phyloP scores from a whole-genome alignment of 257 asterid species.

The Solanum appendiculatum region DNA sequence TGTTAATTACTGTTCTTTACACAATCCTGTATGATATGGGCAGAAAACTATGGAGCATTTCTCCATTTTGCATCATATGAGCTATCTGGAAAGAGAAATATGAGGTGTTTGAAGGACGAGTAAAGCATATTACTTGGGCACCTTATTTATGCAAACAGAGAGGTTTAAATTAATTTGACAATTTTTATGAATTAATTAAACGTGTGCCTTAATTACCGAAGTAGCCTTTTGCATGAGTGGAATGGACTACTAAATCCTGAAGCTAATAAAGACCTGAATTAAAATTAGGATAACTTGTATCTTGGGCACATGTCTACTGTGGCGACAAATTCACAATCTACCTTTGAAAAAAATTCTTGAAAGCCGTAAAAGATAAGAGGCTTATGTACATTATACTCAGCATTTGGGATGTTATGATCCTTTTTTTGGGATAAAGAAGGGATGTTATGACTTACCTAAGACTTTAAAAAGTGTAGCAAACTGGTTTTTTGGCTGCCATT shows the following conservation, averaged over 20 bases:
- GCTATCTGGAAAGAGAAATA: neutral
- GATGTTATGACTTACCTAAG: neutral
- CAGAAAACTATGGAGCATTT: neutral
- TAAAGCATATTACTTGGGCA: neutral
- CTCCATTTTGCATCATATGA: neutral
- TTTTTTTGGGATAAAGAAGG: neutral
- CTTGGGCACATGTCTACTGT: neutral
- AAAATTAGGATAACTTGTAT: neutral
- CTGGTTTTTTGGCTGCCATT: neutral
- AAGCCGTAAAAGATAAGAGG: neutral
- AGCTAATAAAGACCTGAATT: neutral
- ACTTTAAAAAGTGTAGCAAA: neutral
- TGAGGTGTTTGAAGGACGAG: neutral
- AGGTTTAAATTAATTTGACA: neutral
- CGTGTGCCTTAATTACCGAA: neutral
- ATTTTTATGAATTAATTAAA: neutral
- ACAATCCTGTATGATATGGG: neutral
- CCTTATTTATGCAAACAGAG: neutral
- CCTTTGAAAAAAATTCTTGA: neutral
- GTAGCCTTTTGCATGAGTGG: neutral
- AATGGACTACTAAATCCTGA: neutral
- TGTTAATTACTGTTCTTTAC: neutral
- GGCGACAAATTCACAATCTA: neutral
- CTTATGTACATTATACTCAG: neutral
- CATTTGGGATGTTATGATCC: neutral